Evolutionary conservation across 2,329 filamentous ascomycete species (phyloP).

Genomic region (Sporothrix dimorphospora): DNA sequence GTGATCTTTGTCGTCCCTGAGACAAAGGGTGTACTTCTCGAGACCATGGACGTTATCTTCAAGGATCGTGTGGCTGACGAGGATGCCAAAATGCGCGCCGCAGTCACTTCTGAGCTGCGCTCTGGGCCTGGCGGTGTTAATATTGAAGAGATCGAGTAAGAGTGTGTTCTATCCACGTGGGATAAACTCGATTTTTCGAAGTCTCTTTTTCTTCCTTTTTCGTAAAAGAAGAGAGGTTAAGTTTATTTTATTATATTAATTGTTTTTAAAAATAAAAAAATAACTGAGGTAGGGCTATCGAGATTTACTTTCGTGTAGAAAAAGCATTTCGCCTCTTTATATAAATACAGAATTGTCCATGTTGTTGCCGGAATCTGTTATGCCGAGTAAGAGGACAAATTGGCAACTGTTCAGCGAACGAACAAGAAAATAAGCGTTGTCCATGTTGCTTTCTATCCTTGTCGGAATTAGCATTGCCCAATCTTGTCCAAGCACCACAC

Average conservation of each 20-base stretch:
- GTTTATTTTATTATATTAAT: too few species aligned
- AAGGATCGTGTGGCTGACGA: conserved; percentile 13
- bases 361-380: background rate
- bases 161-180: too few species aligned
- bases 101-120: background rate
- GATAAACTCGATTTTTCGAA: too few species aligned
- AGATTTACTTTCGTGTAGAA: too few species aligned
- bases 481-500: background rate
- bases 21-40: conserved; percentile 8
- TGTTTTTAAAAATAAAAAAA: too few species aligned
- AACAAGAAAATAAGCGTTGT: background rate
- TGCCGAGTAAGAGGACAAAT: background rate
- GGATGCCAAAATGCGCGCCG: conserved; percentile 14
- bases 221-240: too few species aligned
- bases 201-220: too few species aligned
- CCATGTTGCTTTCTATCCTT: background rate
- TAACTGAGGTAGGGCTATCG: too few species aligned
- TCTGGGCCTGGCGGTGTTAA: background rate
- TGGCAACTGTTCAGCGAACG: too few species aligned
- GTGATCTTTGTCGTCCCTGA: conserved; percentile 1
- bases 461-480: background rate
- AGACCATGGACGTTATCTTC: conserved; percentile 16
- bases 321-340: too few species aligned
- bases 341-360: background rate
- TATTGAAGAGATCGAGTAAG: background rate